phyloP scores from a whole-genome alignment of 2,329 filamentous ascomycete genomes.

The Penicillium thymicola region DNA sequence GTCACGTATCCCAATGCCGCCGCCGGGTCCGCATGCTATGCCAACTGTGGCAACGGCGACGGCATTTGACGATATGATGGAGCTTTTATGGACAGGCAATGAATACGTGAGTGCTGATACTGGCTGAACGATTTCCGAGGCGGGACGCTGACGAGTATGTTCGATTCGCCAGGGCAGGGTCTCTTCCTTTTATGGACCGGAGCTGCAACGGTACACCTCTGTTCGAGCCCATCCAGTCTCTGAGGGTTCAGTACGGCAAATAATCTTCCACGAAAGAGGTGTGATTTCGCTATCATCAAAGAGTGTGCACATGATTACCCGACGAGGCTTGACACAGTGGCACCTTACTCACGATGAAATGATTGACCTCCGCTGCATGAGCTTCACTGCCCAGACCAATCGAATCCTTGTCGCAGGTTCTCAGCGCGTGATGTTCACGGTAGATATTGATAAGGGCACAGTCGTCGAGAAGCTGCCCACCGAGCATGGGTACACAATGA shows the following conservation, averaged over 20 bases:
- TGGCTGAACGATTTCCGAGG: neutral
- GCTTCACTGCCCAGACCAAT: conserved; percentile 82
- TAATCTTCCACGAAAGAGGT: conserved; percentile 87
- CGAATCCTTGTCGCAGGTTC: conserved; percentile 83
- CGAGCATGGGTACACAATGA: conserved; percentile 77
- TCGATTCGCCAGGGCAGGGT: conserved; percentile 68
- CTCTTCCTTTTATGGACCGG: conserved; percentile 80
- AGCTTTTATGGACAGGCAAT: conserved; percentile 90
- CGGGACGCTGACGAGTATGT: conserved; percentile 14
- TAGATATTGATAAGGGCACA: conserved; percentile 69
- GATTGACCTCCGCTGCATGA: conserved; percentile 89
- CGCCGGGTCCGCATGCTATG: conserved; percentile 67
- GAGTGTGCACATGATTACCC: conserved; percentile 83
- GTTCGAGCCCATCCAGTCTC: conserved; percentile 71
- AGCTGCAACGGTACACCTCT: conserved; percentile 85
- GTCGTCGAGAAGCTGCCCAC: conserved; percentile 70
- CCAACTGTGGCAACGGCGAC: conserved; percentile 73
- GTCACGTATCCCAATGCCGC: conserved; percentile 75
- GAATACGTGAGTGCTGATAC: conserved; percentile 64
- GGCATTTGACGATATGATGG: conserved; percentile 83
- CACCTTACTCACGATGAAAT: conserved; percentile 77
- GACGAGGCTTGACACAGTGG: conserved; percentile 82
- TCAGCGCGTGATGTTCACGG: conserved; percentile 79
- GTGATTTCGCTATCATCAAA: conserved; percentile 79
- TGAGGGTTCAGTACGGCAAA: conserved; percentile 79